Base-by-base conservation (phyloP, 495 filamentous ascomycete genomes). In the Entonaema liquescens region DNA sequence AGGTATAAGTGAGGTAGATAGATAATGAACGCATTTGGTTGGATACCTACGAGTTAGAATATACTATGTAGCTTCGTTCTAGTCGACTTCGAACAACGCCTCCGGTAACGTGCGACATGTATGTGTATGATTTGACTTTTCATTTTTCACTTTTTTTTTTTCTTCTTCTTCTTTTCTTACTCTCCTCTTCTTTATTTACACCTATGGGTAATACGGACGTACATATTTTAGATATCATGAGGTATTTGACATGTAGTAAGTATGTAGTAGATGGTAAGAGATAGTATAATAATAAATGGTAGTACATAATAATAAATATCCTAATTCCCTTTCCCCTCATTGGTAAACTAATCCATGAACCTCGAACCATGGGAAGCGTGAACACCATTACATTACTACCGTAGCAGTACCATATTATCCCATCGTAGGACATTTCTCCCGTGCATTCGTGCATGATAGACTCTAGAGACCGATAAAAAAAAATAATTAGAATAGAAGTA, bases 311-410 rank as follows among this genome's bases (percentile, higher is more conserved):
- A 33, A 9, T 33, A 33, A 33, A 35, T 61, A 61, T 57, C 42
- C 23, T 54, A 59, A 49, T 58, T 38, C 36, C 56, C 35, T 55
- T 50, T 25, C 49, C 59, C 57, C 61, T 40, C 58, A 69, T 69
- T 73, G 61, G 65, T 52, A 73, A 73, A 47, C 62, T 66, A 52
- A 65, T 53, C 70, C 70, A 62, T 62, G 70, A 66, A 66, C 70
- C 61, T 69, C 70, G 61, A 73, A 73, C 70, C 70, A 73, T 73
- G 65, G 65, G 70, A 62, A 73, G 60, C 62, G 57, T 54, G 65
- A 73, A 73, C 70, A 69, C 70, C 65, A 65, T 50, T 73, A 59
- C 70, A 42, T 59, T 73, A 69, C 70, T 62, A 73, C 70, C 59
- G 70, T 73, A 68, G 65, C 65, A 73, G 61, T 62, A 61, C 56